These are phyloP conservation scores for Penicillium paneum DNA, from an alignment of 2,329 filamentous ascomycete genomes.

Conservation along the genomic window DNA sequence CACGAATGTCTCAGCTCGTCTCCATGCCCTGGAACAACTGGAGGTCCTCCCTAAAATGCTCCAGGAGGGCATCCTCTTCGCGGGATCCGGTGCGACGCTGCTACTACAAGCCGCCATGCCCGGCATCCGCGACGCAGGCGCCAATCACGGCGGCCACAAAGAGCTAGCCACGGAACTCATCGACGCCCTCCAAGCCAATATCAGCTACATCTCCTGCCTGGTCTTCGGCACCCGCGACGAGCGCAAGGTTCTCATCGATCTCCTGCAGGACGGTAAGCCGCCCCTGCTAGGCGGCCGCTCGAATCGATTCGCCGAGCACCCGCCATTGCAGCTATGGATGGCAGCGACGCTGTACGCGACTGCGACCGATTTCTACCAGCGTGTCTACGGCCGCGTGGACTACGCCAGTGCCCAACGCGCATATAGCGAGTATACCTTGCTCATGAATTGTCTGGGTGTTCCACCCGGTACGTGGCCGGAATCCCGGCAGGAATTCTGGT, in stretches of 20 bases:
- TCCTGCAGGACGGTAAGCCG: slow-evolving; percentile 22
- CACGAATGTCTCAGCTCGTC: slow-evolving; percentile 18
- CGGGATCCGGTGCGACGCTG: slow-evolving; percentile 34
- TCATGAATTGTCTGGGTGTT: slow-evolving; percentile 29
- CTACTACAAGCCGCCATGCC: slow-evolving; percentile 36
- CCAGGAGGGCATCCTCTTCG: slow-evolving; percentile 36
- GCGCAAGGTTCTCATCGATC: slow-evolving; percentile 28
- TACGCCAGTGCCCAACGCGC: slow-evolving; percentile 31
- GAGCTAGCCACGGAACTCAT: slow-evolving; percentile 31
- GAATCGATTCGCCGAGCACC: slow-evolving; percentile 23
- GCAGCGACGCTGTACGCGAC: slow-evolving; percentile 37
- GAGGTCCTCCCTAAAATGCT: slow-evolving; percentile 37
- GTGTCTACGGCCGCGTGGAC: slow-evolving; percentile 34
- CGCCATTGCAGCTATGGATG: slow-evolving; percentile 31
- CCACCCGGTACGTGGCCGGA: slow-evolving; percentile 31
- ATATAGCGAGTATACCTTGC: slow-evolving; percentile 31
- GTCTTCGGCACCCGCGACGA: slow-evolving; percentile 33
- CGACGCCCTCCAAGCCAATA: slow-evolving; percentile 29
- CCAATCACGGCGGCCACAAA: slow-evolving; percentile 7
- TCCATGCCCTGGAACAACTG: slow-evolving; percentile 32
- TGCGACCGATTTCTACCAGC: slow-evolving; percentile 38
- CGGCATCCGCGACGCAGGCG: slow-evolving; percentile 18
- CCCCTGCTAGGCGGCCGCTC: slow-evolving; percentile 21
- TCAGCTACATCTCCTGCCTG: slow-evolving; percentile 35
- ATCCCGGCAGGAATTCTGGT: slow-evolving; percentile 33